Conservation (phyloP, 495 filamentous ascomycete species). For the Penicillium longicatenatum region DNA sequence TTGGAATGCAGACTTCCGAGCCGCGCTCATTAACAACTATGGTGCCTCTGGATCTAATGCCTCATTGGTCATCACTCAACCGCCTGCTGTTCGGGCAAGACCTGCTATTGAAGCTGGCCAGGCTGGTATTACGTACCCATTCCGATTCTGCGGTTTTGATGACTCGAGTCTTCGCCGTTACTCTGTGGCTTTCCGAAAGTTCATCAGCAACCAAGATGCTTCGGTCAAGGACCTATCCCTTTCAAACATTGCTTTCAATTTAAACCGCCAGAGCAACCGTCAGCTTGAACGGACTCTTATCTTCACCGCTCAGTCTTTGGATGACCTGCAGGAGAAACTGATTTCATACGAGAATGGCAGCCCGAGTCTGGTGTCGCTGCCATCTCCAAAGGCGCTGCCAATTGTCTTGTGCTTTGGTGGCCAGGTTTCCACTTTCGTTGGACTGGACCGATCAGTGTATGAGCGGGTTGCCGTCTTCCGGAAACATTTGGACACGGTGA, state of each 20-base stretch:
- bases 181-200: background rate
- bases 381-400: constrained; percentile 16
- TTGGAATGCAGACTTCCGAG: constrained; percentile 23
- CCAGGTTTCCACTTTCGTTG: constrained; percentile 48
- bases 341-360: background rate
- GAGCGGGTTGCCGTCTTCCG: constrained; percentile 35
- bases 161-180: background rate
- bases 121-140: background rate
- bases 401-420: constrained; percentile 58
- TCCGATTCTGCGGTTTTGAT: constrained; percentile 6
- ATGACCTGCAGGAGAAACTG: background rate
- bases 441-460: constrained; percentile 41
- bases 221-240: background rate
- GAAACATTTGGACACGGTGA: constrained; percentile 30
- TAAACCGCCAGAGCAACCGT: constrained; percentile 2
- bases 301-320: background rate
- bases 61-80: constrained; percentile 35
- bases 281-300: background rate
- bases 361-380: background rate
- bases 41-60: constrained; percentile 51
- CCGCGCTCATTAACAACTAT: constrained; percentile 51
- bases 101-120: background rate
- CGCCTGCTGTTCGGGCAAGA: background rate
- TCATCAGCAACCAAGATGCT: background rate
- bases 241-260: constrained; percentile 6